Percentiles rank a stretch among this genome's conserved stretches.
phyloP scores from a whole-genome alignment of 768 basidiomycete species.

The Lactarius quietus region DNA sequence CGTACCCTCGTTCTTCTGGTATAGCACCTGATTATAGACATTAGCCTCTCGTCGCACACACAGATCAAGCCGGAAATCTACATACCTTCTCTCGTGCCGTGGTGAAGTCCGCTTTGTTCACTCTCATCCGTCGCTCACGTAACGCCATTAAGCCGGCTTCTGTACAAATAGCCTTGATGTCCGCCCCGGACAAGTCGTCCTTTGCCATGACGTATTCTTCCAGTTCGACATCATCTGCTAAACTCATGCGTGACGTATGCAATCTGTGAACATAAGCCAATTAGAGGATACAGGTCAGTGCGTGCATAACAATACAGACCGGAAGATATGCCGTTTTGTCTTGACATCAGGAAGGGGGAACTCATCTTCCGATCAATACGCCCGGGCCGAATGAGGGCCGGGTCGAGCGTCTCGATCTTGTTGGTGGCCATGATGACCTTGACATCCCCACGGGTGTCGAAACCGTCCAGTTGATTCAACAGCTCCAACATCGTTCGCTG shows the following conservation, averaged over 20 bases:
- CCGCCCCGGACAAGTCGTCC: conserved; percentile 94
- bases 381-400: conserved; percentile 96
- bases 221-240: conserved; percentile 83
- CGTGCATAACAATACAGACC: conserved; percentile 40
- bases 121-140: conserved; percentile 91
- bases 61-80: conserved; percentile 3
- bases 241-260: conserved; percentile 93
- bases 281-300: conserved; percentile 5
- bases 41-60: conserved; percentile 21
- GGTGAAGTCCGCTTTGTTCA: conserved; percentile 87
- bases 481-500: conserved; percentile 99
- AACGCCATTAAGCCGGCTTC: conserved; percentile 96
- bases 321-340: conserved; percentile 98
- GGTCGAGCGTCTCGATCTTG: conserved; percentile 94
- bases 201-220: conserved; percentile 96
- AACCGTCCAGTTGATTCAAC: conserved; percentile 98
- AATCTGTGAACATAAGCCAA: conserved; percentile 43
- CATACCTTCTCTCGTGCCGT: conserved; percentile 89
- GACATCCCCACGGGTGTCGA: conserved; percentile 98
- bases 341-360: conserved; percentile 97
- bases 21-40: conserved; percentile 56
- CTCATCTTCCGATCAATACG: conserved; percentile 98
- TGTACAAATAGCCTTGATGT: conserved; percentile 98
- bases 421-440: conserved; percentile 99
- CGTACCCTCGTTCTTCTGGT: conserved; percentile 97